These are phyloP conservation scores for Conidiobolus incongruus DNA, from an alignment of 371 early-diverging fungal genomes.

Conservation along the genomic window DNA sequence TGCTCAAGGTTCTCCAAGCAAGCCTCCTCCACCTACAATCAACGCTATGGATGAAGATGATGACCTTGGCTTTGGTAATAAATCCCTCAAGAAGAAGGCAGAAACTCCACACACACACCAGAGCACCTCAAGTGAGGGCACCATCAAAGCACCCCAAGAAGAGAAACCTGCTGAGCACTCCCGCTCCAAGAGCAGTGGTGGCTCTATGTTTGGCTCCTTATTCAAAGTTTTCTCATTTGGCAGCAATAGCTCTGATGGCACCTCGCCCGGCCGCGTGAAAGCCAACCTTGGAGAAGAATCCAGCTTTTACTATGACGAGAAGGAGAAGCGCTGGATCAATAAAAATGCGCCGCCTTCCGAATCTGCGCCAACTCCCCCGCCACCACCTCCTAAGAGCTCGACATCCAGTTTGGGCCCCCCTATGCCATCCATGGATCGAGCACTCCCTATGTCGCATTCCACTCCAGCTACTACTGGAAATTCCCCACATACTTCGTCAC, in stretches of 20 bases:
- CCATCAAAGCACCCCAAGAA: not conserved
- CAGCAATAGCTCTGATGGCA: slow-evolving; percentile 12
- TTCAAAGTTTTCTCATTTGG: slow-evolving; percentile 15
- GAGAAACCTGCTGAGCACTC: not conserved
- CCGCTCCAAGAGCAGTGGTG: not conserved
- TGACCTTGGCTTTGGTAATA: slow-evolving; percentile 31
- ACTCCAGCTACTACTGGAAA: too few relatives aligned
- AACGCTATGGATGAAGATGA: slow-evolving; percentile 15
- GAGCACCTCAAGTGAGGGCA: not conserved
- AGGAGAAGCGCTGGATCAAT: slow-evolving; percentile 29
- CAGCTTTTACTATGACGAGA: slow-evolving; percentile 40
- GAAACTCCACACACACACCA: slow-evolving; percentile 1
- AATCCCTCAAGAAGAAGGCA: slow-evolving; percentile 8
- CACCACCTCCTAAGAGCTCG: too few relatives aligned
- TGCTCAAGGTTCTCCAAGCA: too few relatives aligned
- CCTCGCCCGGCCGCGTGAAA: slow-evolving; percentile 12
- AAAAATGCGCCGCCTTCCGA: too few relatives aligned
- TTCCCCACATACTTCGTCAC: too few relatives aligned
- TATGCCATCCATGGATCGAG: too few relatives aligned
- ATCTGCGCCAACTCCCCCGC: too few relatives aligned
- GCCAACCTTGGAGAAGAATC: slow-evolving; percentile 46
- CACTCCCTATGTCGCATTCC: too few relatives aligned
- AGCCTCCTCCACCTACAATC: too few relatives aligned
- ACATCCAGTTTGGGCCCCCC: too few relatives aligned
- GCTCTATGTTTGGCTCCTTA: slow-evolving; percentile 13